Conservation (phyloP, 2,329 filamentous ascomycete species). For the Dactylonectria macrodidyma region DNA sequence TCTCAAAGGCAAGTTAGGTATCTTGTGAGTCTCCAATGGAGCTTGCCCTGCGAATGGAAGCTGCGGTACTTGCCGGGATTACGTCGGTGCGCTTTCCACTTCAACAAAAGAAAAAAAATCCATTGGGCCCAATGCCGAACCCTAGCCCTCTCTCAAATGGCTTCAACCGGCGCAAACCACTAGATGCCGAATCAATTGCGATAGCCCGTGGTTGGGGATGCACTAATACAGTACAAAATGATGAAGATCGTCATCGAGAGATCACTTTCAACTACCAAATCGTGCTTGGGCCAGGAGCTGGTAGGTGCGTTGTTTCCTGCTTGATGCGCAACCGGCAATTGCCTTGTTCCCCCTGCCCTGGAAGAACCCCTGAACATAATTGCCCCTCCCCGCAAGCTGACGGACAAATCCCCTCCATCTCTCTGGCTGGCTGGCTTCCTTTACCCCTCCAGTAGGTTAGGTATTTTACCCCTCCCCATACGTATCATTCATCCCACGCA, state of each 20-base stretch:
- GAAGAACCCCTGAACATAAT: neutral
- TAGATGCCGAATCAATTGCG: neutral
- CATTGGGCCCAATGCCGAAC: neutral
- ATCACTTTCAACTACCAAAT: neutral
- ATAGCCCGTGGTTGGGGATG: neutral
- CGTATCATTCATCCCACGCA: neutral
- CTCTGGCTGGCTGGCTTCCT: no score
- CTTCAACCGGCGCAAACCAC: no score
- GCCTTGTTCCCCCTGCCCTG: neutral
- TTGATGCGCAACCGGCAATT: neutral
- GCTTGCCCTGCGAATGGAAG: no score
- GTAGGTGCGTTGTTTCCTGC: constrained; percentile 4
- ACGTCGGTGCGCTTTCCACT: constrained; percentile 10
- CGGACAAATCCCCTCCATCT: neutral
- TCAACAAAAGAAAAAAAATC: neutral
- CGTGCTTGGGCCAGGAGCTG: constrained; percentile 4
- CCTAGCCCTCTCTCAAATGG: constrained; percentile 1
- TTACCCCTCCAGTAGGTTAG: neutral
- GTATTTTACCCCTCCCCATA: no score
- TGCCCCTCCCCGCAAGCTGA: neutral
- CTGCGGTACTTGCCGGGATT: constrained; percentile 21
- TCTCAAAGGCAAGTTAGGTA: no score
- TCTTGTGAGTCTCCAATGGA: no score
- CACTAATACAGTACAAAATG: neutral
- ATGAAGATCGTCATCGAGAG: neutral